Conservation (phyloP, 768 basidiomycete genomes). For the Coprinopsis sp. region DNA sequence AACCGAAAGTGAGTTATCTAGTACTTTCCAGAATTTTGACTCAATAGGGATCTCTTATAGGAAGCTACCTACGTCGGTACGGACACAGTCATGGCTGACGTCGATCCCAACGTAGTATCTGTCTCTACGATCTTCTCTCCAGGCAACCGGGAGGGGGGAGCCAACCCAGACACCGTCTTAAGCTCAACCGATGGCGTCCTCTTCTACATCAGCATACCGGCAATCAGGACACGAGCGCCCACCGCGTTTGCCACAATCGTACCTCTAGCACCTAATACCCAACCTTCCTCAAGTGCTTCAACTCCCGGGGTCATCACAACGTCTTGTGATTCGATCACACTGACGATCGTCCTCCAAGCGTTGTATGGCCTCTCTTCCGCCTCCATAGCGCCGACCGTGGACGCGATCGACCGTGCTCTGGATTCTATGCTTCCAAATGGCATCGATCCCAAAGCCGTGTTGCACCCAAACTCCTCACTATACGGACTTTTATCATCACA, state of each 20-base stretch:
- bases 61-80: too few relatives aligned
- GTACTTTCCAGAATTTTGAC: too few relatives aligned
- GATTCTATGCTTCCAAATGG: conserved; percentile 22
- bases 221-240: conserved; percentile 39
- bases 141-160: too few relatives aligned
- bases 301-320: conserved; percentile 38
- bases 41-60: too few relatives aligned
- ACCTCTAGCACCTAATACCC: background rate
- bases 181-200: conserved; percentile 55
- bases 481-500: conserved; percentile 12
- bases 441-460: conserved; percentile 15
- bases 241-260: conserved; percentile 34
- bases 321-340: too few relatives aligned
- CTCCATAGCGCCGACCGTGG: conserved; percentile 44
- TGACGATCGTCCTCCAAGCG: conserved; percentile 51
- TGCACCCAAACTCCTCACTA: conserved; percentile 21
- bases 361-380: conserved; percentile 44
- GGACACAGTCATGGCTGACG: too few relatives aligned
- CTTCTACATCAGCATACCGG: conserved; percentile 52
- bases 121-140: too few relatives aligned
- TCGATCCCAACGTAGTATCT: too few relatives aligned
- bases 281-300: conserved; percentile 25
- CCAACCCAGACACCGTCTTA: conserved; percentile 36
- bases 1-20: too few relatives aligned
- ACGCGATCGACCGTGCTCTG: conserved; percentile 40